Evolutionary conservation across 129 eudicot species (phyloP).

Genomic region (Chrysanthemum lavandulifolium): DNA sequence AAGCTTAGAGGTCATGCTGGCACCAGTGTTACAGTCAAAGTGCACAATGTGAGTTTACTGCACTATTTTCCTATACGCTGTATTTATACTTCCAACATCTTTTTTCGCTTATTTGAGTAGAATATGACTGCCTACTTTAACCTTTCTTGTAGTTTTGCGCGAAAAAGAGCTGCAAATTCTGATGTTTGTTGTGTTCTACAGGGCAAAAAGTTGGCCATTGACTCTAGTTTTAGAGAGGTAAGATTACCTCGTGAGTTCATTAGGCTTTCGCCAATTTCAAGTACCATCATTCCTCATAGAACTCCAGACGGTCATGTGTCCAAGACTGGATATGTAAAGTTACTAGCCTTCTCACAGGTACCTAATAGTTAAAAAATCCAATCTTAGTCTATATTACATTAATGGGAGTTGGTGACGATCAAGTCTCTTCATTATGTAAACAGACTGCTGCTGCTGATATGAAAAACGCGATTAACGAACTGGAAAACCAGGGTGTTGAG

Average conservation of each 20-base stretch:
- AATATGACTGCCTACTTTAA: not conserved
- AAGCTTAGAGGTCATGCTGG: conserved; percentile 98
- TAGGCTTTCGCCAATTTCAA: conserved; percentile 84
- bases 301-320: conserved; percentile 76
- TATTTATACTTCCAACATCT: not conserved
- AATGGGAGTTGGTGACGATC: not conserved
- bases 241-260: conserved; percentile 83
- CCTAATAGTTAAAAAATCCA: not conserved
- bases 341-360: conserved; percentile 93
- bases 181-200: conserved; percentile 32
- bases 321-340: conserved; percentile 87
- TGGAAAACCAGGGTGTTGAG: conserved; percentile 89
- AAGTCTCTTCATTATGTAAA: conserved; percentile 2
- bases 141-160: conserved; percentile 4
- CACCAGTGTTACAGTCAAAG: conserved; percentile 80
- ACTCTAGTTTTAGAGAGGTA: conserved; percentile 68
- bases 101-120: not conserved
- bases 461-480: conserved; percentile 68
- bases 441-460: conserved; percentile 96
- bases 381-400: not conserved
- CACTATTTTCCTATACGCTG: not conserved
- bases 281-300: conserved; percentile 82
- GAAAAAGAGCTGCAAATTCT: not conserved
- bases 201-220: conserved; percentile 54
- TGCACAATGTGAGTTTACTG: conserved; percentile 53